A percentile compares a stretch with the other conserved stretches of the same genome.
Conservation (phyloP, 805 yeast genomes). For the Spathaspora sp. region DNA sequence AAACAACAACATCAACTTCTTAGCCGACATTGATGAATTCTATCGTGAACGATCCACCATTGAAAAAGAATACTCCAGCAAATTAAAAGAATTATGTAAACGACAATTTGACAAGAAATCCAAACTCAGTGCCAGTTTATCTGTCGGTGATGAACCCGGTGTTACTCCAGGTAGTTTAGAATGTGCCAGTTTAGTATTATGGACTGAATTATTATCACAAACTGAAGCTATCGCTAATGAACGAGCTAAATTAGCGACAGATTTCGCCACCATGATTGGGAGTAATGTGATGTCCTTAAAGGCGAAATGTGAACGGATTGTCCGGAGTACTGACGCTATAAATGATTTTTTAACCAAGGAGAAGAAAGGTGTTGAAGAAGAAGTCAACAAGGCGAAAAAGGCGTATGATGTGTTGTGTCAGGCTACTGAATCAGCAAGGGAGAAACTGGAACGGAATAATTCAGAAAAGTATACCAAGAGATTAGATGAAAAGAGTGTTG, state of each 20-base stretch:
- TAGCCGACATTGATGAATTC: constrained; percentile 75
- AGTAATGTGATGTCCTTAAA: constrained; percentile 57
- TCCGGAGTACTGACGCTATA: constrained; percentile 54
- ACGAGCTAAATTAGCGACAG: constrained; percentile 53
- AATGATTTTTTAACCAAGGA: constrained; percentile 53
- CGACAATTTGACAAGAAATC: constrained; percentile 78
- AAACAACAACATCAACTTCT: constrained; percentile 66
- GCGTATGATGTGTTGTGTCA: constrained; percentile 80
- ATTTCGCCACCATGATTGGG: constrained; percentile 56
- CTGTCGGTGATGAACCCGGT: constrained; percentile 89
- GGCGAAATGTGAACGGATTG: constrained; percentile 48
- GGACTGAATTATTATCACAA: constrained; percentile 84
- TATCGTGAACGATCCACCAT: constrained; percentile 78
- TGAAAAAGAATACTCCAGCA: constrained; percentile 79
- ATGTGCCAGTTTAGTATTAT: constrained; percentile 78
- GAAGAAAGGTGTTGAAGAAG: constrained; percentile 49
- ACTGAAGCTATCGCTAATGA: constrained; percentile 78
- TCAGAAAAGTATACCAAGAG: constrained; percentile 51
- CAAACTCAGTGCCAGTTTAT: constrained; percentile 56
- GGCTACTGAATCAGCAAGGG: constrained; percentile 74
- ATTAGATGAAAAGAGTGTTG: constrained; percentile 58
- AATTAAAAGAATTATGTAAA: constrained; percentile 57
- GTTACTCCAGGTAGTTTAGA: constrained; percentile 95
- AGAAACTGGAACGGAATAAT: constrained; percentile 61
- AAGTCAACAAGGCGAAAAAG: constrained; percentile 62